Evolutionary conservation across 2,329 filamentous ascomycete genomes (phyloP).

Genomic region (Ophiosphaerella herpotricha): DNA sequence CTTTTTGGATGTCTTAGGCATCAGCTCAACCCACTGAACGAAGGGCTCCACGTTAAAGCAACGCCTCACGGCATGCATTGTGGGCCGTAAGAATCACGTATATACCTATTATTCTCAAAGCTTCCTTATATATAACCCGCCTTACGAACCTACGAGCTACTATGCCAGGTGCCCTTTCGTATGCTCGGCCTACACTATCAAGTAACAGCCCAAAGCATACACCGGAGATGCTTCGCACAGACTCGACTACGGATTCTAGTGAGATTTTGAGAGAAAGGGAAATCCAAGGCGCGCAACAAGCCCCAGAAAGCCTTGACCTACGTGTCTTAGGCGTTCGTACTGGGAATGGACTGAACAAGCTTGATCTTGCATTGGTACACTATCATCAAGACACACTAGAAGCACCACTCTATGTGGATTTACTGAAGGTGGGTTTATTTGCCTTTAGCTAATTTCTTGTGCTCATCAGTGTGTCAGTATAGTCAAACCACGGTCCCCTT

Average conservation of each 20-base stretch:
- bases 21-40: slow-evolving; percentile 1
- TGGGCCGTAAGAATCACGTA: background rate
- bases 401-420: slow-evolving; percentile 59
- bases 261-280: background rate
- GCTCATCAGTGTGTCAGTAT: slow-evolving; percentile 47
- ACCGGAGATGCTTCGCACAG: slow-evolving; percentile 13
- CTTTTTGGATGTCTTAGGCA: background rate
- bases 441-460: background rate
- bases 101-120: background rate
- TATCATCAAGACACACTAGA: slow-evolving; percentile 60
- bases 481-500: slow-evolving; percentile 60
- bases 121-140: background rate
- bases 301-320: slow-evolving; percentile 48
- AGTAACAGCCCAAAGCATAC: slow-evolving; percentile 7
- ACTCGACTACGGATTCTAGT: slow-evolving; percentile 17
- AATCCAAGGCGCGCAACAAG: slow-evolving; percentile 3
- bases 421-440: slow-evolving; percentile 45
- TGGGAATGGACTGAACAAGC: slow-evolving; percentile 60
- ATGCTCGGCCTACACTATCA: slow-evolving; percentile 3
- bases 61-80: background rate
- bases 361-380: slow-evolving; percentile 63
- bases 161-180: background rate
- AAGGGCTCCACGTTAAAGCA: background rate
- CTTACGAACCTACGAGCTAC: background rate
- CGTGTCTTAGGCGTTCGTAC: slow-evolving; percentile 61